A percentile compares a stretch with the other conserved stretches of the same genome.
Evolutionary conservation across 306 rosid species (phyloP).

Genomic region (Lotus japonicus): DNA sequence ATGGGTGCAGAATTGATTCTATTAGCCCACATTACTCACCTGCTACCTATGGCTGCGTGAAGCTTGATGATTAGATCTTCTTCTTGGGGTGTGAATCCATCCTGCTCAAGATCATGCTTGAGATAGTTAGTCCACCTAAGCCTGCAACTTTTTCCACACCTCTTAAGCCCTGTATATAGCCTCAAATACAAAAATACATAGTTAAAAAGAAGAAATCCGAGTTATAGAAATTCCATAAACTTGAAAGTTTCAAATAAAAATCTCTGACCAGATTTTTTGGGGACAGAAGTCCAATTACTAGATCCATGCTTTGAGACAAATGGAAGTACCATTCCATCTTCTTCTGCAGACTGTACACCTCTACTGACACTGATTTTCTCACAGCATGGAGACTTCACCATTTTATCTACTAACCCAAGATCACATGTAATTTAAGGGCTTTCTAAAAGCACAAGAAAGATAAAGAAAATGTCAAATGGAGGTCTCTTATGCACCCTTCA

Average conservation of each 20-base stretch:
- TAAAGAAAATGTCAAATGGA: constrained; percentile 5
- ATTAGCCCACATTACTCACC: constrained; percentile 35
- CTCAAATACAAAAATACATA: background rate
- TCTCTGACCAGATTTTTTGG: constrained; percentile 59
- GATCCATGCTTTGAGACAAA: constrained; percentile 54
- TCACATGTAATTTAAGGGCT: constrained; percentile 13
- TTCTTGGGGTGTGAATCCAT: constrained; percentile 71
- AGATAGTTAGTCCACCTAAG: constrained; percentile 54
- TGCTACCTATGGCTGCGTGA: constrained; percentile 97
- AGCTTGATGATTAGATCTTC: constrained; percentile 82
- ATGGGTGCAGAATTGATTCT: too few relatives aligned
- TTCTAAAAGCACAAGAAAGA: background rate
- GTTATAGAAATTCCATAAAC: background rate
- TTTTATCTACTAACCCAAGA: constrained; percentile 29
- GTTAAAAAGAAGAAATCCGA: constrained; percentile 5
- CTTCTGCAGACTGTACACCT: constrained; percentile 46
- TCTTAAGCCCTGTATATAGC: constrained; percentile 46
- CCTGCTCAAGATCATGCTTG: constrained; percentile 56
- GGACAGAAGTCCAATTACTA: constrained; percentile 52
- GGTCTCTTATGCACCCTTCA: background rate
- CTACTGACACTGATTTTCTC: constrained; percentile 53
- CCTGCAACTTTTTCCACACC: constrained; percentile 80
- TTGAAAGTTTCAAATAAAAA: background rate
- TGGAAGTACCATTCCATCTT: constrained; percentile 56
- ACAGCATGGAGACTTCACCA: constrained; percentile 55